Evolutionary conservation across 2,329 filamentous ascomycete species (phyloP), one percentile per base, ranked within the genome.

Genomic region (Plenodomus biglobosus): DNA sequence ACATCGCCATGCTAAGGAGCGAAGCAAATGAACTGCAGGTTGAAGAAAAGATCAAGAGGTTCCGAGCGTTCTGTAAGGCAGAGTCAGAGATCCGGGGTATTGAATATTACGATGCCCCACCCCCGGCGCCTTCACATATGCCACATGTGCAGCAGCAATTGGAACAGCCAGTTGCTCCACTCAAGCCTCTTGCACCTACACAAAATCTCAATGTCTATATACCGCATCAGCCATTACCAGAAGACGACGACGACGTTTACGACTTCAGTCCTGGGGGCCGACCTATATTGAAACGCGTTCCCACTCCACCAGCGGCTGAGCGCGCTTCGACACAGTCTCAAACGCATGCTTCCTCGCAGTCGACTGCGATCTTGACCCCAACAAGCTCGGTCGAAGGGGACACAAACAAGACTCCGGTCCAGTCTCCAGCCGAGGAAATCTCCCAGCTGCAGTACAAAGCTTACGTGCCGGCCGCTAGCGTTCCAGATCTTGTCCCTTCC

Each of bases 221-320:
- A 16, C 58, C 58, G 3, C 42, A 48, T 19, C 41, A 44, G 6
- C 27, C 47, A 2, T 27, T 44, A 10, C 34, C 47, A 2, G 49
- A 62, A 4, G 65, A 67, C 22, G 61, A 66, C 6, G 57, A 52
- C 22, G 65, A 68, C 27, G 61, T 65, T 8, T 59, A 52, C 24
- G 67, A 73, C 34, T 82, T 81, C 50, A 82, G 79, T 51, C 78
- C 80, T 17, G 80, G 80, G 18, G 80, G 80, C 7, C 70, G 80
- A 24, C 80, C 80, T 8, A 72, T 78, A 10, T 51, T 78, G 19
- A 62, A 54, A 32, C 56, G 52, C 3, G 58, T 59, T 20, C 44
- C 57, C 8, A 60, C 49, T 16, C 19, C 61, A 11, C 55, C 50
- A 38, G 53, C 48, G 10, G 48, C 44, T 13, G 59, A 50, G 15